Conservation (phyloP, 768 basidiomycete species). For the Kockovaella imperatae region DNA sequence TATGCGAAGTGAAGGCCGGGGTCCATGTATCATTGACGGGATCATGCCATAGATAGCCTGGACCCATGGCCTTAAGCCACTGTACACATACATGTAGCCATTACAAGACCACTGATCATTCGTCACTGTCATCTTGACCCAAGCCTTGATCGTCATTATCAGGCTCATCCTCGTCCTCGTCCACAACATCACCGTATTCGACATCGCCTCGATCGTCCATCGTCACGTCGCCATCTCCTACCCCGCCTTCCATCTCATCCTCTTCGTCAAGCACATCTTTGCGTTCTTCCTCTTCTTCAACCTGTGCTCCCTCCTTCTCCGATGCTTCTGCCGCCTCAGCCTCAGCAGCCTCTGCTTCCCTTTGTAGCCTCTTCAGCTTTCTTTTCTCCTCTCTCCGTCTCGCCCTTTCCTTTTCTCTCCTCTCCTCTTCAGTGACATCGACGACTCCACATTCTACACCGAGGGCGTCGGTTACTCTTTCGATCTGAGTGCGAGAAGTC, state of each 20-base stretch:
- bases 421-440: constrained; percentile 17
- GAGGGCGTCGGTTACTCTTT: constrained; percentile 33
- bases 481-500: constrained; percentile 32
- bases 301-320: constrained; percentile 21
- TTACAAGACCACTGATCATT: constrained; percentile 17
- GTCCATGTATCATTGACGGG: constrained; percentile 32
- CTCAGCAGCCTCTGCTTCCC: constrained; percentile 5
- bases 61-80: no score
- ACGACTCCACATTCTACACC: constrained; percentile 34
- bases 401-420: constrained; percentile 20
- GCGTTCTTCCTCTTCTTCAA: constrained; percentile 4
- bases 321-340: constrained; percentile 10
- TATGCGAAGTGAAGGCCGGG: constrained; percentile 35
- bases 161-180: constrained; percentile 22
- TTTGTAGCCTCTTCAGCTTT: constrained; percentile 12
- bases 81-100: no score
- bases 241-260: constrained; percentile 5
- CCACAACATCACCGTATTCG: constrained; percentile 12
- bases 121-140: constrained; percentile 35
- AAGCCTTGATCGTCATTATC: constrained; percentile 17
- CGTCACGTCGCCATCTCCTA: constrained; percentile 10
- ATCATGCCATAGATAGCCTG: not conserved
- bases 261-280: constrained; percentile 1
- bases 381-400: constrained; percentile 12
- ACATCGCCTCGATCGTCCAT: constrained; percentile 26